These are phyloP conservation scores for Starmerella stellata DNA, from an alignment of 805 yeast genomes.

Conservation along the genomic window DNA sequence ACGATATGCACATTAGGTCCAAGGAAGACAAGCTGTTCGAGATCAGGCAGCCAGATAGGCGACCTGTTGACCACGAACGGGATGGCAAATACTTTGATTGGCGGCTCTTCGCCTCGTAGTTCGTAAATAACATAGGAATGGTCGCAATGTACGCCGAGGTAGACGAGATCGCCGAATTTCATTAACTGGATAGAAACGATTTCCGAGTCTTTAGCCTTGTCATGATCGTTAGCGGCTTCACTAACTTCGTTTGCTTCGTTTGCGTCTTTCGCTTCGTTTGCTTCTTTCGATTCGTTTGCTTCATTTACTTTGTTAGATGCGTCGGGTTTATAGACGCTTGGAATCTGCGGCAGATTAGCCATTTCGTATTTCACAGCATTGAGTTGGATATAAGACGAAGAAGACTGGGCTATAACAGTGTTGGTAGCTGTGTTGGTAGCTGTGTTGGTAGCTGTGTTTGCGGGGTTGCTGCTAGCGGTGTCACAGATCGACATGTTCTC, in stretches of 20 bases:
- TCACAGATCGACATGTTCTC: background rate
- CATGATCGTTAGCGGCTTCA: background rate
- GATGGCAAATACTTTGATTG: conserved; percentile 9
- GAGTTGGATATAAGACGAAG: too few relatives aligned
- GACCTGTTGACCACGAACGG: conserved; percentile 12
- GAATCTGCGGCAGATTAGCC: background rate
- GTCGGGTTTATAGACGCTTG: background rate
- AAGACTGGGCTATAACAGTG: background rate
- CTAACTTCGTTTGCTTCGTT: background rate
- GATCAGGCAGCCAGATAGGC: conserved; percentile 5
- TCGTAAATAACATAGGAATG: conserved; percentile 13
- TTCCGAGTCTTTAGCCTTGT: background rate
- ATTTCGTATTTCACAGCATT: too few relatives aligned
- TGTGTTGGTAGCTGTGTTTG: background rate
- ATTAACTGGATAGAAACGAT: conserved; percentile 4
- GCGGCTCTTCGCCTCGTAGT: background rate
- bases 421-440: background rate
- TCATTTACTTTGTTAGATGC: background rate
- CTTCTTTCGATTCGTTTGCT: background rate
- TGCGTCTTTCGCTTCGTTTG: background rate
- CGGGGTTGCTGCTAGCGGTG: background rate
- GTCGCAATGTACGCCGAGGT: conserved; percentile 11
- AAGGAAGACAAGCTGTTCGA: conserved; percentile 7
- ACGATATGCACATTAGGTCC: conserved; percentile 7
- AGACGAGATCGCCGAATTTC: conserved; percentile 21